Conservation (phyloP, 495 filamentous ascomycete genomes). For the Penicillium malachiteum region DNA sequence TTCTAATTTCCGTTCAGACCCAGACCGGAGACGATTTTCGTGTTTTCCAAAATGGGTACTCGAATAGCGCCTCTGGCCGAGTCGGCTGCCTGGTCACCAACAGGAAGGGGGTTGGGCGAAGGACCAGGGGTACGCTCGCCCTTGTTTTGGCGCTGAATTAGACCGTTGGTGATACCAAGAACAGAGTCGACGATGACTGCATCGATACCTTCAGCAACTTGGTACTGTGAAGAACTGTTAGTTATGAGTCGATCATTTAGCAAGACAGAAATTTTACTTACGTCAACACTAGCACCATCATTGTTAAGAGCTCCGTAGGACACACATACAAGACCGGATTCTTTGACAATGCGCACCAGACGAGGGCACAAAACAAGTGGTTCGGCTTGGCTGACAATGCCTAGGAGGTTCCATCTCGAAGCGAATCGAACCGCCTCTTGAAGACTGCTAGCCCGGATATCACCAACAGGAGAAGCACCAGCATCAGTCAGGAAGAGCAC, state of each 20-base stretch:
- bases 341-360: conserved; percentile 94
- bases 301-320: conserved; percentile 91
- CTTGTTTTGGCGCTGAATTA: conserved; percentile 49
- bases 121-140: conserved; percentile 28
- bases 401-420: conserved; percentile 88
- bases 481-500: conserved; percentile 93
- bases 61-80: conserved; percentile 22
- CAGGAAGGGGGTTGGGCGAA: conserved; percentile 22
- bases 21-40: conserved; percentile 2
- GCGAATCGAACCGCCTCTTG: conserved; percentile 96
- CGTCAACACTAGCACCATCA: conserved; percentile 76
- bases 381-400: conserved; percentile 81
- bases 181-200: conserved; percentile 96
- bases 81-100: conserved; percentile 14
- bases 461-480: conserved; percentile 70
- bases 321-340: conserved; percentile 91
- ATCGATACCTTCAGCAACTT: conserved; percentile 94
- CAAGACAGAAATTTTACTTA: conserved; percentile 39
- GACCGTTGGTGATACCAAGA: conserved; percentile 72
- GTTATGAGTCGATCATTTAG: not conserved
- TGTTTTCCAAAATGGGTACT: conserved; percentile 35
- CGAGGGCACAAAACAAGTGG: conserved; percentile 84
- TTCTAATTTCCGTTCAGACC: not conserved
- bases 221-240: conserved; percentile 51
- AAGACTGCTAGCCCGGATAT: conserved; percentile 86